Evolutionary conservation across 495 filamentous ascomycete species (phyloP), one percentile per base, ranked within the genome.

Genomic region (Penicillium chermesinum): DNA sequence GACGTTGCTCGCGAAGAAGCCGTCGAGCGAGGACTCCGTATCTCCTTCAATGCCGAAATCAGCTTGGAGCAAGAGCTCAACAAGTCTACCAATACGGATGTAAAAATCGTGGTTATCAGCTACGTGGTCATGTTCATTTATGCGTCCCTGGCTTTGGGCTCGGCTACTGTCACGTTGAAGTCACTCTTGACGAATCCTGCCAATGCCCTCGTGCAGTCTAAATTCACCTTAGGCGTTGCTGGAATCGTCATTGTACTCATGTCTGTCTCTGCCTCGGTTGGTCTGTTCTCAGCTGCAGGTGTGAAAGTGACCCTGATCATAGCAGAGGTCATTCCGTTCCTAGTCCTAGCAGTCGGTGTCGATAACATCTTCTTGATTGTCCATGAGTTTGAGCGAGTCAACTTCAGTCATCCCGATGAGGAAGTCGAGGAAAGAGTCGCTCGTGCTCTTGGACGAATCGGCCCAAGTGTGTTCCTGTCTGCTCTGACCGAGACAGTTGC

Each of bases 301-400:
- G 78, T 97, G 55, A 95, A 91, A 66, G 94, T 88, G 22, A 98
- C 93, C 2, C 71, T 98, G 50, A 97, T 98, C 59, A 97, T 98
- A 53, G 91, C 95, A 6, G 93, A 98, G 61, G 93, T 98, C 51
- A 98, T 98, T 48, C 93, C 93, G 0, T 98, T 98, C 65, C 82
- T 98, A 52, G 91, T 98, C 10, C 71, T 98, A 9, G 93, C 93
- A 38, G 87, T 98, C 14, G 93, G 93, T 18, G 94, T 98, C 8
- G 93, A 98, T 75, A 98, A 98, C 62, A 97, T 98, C 60, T 98
- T 98, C 69, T 69, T 98, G 41, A 96, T 98, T 41, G 94, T 97
- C 6, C 91, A 98, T 67, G 93, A 98, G 59, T 96, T 98, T 54
- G 94, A 98, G 66, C 79, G 94, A 20, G 83, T 95, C 47, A 96